phyloP scores from a whole-genome alignment of 345 rosid genomes.

The Salix udensis region DNA sequence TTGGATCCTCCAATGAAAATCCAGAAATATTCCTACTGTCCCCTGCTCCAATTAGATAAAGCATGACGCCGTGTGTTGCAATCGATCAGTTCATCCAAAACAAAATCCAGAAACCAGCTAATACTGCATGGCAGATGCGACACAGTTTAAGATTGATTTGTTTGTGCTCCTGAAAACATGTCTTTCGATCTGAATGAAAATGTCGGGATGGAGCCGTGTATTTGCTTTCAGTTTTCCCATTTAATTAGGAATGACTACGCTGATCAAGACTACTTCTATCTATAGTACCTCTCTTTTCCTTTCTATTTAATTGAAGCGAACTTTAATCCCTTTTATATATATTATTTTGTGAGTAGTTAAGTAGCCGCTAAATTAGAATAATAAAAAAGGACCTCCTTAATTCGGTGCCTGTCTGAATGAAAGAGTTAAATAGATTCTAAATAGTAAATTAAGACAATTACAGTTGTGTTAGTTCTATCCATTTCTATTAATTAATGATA shows the following conservation, averaged over 20 bases:
- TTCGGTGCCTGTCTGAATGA: neutral
- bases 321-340: no score
- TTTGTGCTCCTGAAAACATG: conserved; percentile 1
- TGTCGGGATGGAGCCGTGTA: conserved; percentile 2
- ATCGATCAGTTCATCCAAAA: neutral
- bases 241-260: no score
- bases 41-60: neutral
- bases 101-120: neutral
- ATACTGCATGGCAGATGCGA: conserved; percentile 5
- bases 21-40: neutral
- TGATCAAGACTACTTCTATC: no score
- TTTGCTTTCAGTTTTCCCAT: neutral
- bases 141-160: conserved; percentile 12
- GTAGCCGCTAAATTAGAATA: neutral
- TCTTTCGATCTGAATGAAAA: neutral
- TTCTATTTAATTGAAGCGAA: neutral
- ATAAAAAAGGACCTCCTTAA: neutral
- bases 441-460: neutral
- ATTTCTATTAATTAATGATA: neutral
- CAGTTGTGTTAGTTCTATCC: neutral
- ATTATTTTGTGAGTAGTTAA: neutral
- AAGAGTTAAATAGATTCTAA: neutral
- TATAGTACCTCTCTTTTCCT: neutral
- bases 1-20: conserved; percentile 8
- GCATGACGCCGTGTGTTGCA: neutral